phyloP scores from a whole-genome alignment of 1,284 basidiomycete species.

The Tylopilus sp. region DNA sequence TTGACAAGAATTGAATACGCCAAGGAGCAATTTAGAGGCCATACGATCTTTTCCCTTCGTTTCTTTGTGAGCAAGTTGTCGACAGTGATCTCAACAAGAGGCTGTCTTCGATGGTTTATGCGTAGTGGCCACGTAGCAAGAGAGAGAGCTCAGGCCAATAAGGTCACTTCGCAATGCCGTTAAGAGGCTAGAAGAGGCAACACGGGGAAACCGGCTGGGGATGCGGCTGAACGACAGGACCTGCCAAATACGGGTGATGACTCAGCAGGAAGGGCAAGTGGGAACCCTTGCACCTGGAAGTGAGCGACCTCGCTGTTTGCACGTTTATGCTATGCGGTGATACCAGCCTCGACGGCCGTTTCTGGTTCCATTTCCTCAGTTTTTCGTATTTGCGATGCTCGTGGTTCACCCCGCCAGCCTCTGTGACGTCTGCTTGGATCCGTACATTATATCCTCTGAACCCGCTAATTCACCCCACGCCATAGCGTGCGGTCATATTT shows the following conservation, averaged over 20 bases:
- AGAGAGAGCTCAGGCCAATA: neutral
- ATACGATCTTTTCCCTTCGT: too few species aligned
- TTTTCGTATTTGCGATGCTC: constrained; percentile 51
- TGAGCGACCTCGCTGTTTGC: constrained; percentile 34
- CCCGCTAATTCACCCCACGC: constrained; percentile 65
- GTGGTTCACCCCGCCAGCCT: constrained; percentile 71
- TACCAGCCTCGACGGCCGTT: constrained; percentile 35
- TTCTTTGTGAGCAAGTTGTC: too few species aligned
- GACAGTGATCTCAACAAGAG: too few species aligned
- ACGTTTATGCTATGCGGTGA: constrained; percentile 49
- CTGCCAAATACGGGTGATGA: constrained; percentile 35
- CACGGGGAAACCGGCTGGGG: neutral
- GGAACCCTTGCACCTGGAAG: constrained; percentile 30
- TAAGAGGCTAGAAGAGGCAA: neutral
- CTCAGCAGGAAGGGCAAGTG: constrained; percentile 30
- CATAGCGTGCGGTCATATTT: constrained; percentile 77
- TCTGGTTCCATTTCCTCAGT: constrained; percentile 36
- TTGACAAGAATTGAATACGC: too few species aligned
- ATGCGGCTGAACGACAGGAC: constrained; percentile 26
- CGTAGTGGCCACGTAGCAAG: too few species aligned
- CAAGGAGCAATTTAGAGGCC: too few species aligned
- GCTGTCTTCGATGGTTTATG: too few species aligned
- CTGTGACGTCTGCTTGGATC: constrained; percentile 77
- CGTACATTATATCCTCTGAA: constrained; percentile 59
- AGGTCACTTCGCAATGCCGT: neutral